Conservation (phyloP, 257 asterid genomes). For the Leptodermis oblonga region DNA sequence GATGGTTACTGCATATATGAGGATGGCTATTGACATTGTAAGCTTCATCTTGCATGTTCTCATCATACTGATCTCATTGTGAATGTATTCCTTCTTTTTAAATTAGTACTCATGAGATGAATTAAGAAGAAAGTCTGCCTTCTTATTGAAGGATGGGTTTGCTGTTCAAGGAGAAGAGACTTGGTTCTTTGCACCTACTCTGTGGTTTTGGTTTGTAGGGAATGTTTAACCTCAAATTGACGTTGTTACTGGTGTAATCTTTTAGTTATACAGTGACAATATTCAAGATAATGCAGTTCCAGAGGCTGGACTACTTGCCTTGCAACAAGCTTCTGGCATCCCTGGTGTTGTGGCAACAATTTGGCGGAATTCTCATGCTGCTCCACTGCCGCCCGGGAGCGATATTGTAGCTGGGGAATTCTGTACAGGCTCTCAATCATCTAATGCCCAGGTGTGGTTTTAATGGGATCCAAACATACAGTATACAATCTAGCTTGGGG, state of each 20-base stretch:
- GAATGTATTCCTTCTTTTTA: slow-evolving; percentile 61
- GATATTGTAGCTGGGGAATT: slow-evolving; percentile 31
- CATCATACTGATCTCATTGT: slow-evolving; percentile 95
- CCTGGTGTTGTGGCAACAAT: slow-evolving; percentile 24
- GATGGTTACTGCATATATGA: slow-evolving; percentile 96
- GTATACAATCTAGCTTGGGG: no score
- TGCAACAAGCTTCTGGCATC: slow-evolving; percentile 44
- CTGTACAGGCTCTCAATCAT: slow-evolving; percentile 32
- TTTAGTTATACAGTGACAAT: slow-evolving; percentile 79
- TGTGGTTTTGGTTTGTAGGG: no score
- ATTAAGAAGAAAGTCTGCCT: slow-evolving; percentile 15
- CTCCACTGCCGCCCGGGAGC: slow-evolving; percentile 29
- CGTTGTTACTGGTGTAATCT: not conserved
- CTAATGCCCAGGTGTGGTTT: slow-evolving; percentile 24
- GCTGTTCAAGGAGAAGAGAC: slow-evolving; percentile 14
- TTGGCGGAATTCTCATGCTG: slow-evolving; percentile 45
- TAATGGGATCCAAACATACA: slow-evolving; percentile 46
- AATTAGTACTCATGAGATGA: slow-evolving; percentile 21
- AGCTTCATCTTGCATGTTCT: slow-evolving; percentile 96
- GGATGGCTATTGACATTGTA: slow-evolving; percentile 99
- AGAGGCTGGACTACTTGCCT: slow-evolving; percentile 31
- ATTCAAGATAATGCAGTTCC: slow-evolving; percentile 78
- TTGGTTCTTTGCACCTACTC: slow-evolving; percentile 27
- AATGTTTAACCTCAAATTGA: no score
- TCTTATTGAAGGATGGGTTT: slow-evolving; percentile 15